phyloP scores from a whole-genome alignment of 441 rosid species.

The Hura crepitans region DNA sequence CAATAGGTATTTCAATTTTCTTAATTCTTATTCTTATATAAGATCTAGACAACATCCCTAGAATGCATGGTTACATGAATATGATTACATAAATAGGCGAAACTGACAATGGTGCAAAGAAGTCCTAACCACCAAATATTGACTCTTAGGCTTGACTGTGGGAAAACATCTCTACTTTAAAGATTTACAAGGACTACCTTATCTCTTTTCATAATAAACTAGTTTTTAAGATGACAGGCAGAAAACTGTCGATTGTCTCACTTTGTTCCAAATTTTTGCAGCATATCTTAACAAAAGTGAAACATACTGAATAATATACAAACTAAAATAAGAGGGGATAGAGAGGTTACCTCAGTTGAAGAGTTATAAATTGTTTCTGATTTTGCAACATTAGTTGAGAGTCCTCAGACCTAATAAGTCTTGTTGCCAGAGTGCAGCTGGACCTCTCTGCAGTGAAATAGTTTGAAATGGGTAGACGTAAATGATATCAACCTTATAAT shows the following conservation, averaged over 20 bases:
- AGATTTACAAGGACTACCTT: neutral
- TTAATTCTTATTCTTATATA: slow-evolving; percentile 23
- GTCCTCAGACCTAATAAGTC: neutral
- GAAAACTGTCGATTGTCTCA: neutral
- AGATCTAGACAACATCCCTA: slow-evolving; percentile 11
- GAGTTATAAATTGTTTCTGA: neutral
- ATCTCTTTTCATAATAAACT: neutral
- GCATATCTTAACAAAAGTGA: neutral
- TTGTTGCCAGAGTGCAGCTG: neutral
- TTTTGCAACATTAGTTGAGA: slow-evolving; percentile 9
- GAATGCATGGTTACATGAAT: slow-evolving; percentile 21
- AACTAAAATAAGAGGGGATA: neutral
- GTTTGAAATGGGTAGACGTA: neutral
- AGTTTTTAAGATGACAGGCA: neutral
- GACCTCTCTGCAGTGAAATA: neutral
- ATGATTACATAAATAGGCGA: neutral
- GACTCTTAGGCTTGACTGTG: neutral
- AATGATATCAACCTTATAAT: neutral
- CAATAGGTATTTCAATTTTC: slow-evolving; percentile 49
- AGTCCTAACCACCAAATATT: slow-evolving; percentile 7
- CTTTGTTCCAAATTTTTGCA: slow-evolving; percentile 6
- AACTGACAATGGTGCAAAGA: slow-evolving; percentile 1
- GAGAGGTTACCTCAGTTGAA: neutral
- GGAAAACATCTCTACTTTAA: slow-evolving; percentile 4
- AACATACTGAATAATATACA: neutral